Conservation (phyloP, 257 asterid species). For the Anisodus acutangulus region DNA sequence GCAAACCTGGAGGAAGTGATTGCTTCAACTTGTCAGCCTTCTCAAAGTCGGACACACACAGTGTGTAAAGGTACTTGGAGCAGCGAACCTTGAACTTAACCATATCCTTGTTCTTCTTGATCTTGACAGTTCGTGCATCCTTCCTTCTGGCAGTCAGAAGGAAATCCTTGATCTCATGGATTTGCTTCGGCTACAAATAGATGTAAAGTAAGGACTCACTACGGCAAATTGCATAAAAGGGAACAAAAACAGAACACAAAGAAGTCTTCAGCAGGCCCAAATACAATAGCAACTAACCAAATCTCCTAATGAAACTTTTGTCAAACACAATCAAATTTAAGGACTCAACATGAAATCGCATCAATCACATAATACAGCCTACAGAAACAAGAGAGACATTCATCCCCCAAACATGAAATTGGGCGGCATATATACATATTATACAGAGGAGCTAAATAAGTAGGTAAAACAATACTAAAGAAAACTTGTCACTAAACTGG, state of each 20-base stretch:
- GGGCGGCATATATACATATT: neutral
- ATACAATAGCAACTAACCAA: neutral
- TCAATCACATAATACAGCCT: no score
- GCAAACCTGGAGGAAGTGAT: slow-evolving; percentile 49
- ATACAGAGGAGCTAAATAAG: neutral
- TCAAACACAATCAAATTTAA: neutral
- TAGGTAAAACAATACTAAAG: neutral
- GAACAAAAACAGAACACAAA: neutral
- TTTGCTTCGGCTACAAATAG: slow-evolving; percentile 40
- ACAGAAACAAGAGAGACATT: neutral
- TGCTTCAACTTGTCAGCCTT: slow-evolving; percentile 51
- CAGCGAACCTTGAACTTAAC: slow-evolving; percentile 49
- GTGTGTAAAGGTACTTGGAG: slow-evolving; percentile 46
- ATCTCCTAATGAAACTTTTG: neutral
- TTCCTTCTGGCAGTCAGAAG: slow-evolving; percentile 47
- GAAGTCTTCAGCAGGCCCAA: neutral
- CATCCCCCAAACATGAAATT: neutral
- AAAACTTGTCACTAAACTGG: neutral
- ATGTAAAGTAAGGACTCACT: no score
- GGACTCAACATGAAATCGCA: neutral
- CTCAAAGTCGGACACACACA: slow-evolving; percentile 40
- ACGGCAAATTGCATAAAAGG: neutral
- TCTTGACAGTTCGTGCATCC: slow-evolving; percentile 44
- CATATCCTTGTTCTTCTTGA: slow-evolving; percentile 45
- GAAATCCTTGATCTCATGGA: slow-evolving; percentile 45